phyloP scores from a whole-genome alignment of 208 protist genomes.

The Porcisia hertigi region DNA sequence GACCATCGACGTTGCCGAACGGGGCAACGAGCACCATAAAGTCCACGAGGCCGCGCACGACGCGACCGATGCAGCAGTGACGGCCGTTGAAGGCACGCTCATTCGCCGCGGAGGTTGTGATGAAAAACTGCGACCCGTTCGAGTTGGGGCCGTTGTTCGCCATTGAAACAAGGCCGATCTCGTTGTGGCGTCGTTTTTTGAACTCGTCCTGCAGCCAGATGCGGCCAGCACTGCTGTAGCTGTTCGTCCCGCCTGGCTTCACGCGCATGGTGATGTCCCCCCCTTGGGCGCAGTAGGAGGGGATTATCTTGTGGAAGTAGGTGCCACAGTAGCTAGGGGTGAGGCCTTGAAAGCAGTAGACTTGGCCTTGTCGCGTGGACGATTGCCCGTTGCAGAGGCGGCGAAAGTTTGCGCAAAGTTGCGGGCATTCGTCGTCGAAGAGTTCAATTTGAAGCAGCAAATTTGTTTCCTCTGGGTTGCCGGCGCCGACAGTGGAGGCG shows the following conservation, averaged over 20 bases:
- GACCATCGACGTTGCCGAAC: constrained; percentile 60
- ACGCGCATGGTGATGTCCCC: constrained; percentile 97
- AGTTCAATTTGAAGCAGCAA: constrained; percentile 77
- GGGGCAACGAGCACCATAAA: constrained; percentile 66
- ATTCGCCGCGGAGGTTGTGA: constrained; percentile 68
- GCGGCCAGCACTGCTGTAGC: constrained; percentile 84
- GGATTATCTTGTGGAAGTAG: constrained; percentile 93
- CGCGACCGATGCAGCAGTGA: constrained; percentile 71
- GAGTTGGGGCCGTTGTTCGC: constrained; percentile 93
- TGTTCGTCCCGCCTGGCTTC: constrained; percentile 75
- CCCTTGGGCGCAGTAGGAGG: constrained; percentile 89
- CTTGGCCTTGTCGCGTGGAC: constrained; percentile 39
- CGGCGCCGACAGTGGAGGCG: constrained; percentile 50
- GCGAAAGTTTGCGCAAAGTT: constrained; percentile 79
- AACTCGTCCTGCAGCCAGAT: constrained; percentile 92
- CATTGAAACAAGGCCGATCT: constrained; percentile 82
- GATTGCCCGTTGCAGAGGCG: constrained; percentile 58
- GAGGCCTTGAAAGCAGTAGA: constrained; percentile 67
- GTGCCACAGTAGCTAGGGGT: constrained; percentile 85
- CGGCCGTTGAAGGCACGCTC: constrained; percentile 72
- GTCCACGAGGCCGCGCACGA: constrained; percentile 50
- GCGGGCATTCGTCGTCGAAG: constrained; percentile 81
- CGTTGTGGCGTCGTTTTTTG: constrained; percentile 91
- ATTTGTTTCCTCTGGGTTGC: constrained; percentile 21
- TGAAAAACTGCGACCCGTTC: constrained; percentile 95